Evolutionary conservation across 1,284 basidiomycete species (phyloP), one percentile per base, ranked within the genome.

Genomic region (Leccinum idahoense): DNA sequence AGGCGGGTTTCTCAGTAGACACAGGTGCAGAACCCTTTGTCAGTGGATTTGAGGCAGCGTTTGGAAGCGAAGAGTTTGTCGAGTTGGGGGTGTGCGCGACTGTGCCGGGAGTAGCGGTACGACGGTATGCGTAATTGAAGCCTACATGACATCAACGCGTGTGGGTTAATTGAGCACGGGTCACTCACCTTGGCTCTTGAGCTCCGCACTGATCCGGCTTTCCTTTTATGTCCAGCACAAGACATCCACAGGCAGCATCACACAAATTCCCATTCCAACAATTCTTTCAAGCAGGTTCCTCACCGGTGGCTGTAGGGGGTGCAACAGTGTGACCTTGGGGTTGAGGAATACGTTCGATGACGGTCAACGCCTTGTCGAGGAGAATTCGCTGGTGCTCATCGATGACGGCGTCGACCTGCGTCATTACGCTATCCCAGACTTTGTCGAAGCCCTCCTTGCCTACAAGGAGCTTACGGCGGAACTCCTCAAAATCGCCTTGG

Each of bases 251-350:
- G 1, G 93, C 90, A 7, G 96, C 96, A 72, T 99, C 96, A 64
- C 96, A 94, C 53, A 98, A 78, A 71, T 96, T 95, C 95, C 95
- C 98, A 76, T 98, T 95, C 96, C 96, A 99, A 71, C 92, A 94
- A 75, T 95, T 98, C 78, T 94, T 98, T 96, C 95, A 98, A 1
- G 92, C 86, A 4, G 90, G 86, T 68, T 95, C 94, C 72, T 95
- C 93, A 7, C 81, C 80, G 7, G 81, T 78, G 26, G 82, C 80
- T 4, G 81, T 76, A 23, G 82, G 81, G 3, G 81, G 83, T 5
- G 82, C 81, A 51, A 84, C 85, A 12, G 81, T 79, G 58, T 82
- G 80, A 4, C 84, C 81, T 49, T 86, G 83, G 1, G 84, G 74
- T 3, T 87, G 80, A 5, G 93, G 93, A 14, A 96, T 79, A 49